Base-by-base conservation (phyloP, 192 early-diverging fungal species). In the Coemansia biformis region DNA sequence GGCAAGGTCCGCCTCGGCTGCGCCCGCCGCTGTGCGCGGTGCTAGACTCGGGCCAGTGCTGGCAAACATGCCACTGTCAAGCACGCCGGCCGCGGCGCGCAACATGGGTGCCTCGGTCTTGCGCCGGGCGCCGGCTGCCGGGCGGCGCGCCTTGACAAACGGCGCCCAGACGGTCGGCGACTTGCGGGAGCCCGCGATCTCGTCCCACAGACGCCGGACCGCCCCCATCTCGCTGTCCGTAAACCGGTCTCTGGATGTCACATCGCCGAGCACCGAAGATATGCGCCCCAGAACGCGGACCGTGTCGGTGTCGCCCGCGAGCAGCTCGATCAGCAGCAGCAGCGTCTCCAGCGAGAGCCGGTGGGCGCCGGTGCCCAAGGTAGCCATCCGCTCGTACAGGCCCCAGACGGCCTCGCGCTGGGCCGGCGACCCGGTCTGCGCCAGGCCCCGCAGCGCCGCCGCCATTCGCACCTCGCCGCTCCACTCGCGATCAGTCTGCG, bases 371-470 rank as follows among this genome's bases (percentile, higher is more conserved):
- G 19, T 15, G 9, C 40, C 51, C 6, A 19, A 19, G 5, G 16
- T 4, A 8, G 36, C 44, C 4, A 62, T 21, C 28, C 45, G 53
- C 19, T 24, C 40, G 24, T 66, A 74, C 10, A 66, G 24, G 0
- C 54, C 52, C 70, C 70, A 74, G 12, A 53, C 32, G 18, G 45
- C 35, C 31, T 66, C 70, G 11, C 63, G 40, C 13, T 57, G 59
- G 13, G 51, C 39, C 17, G 22, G 38, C 13, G 59, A 48, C 14
- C 54, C 54, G 3, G 54, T 51, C 29, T 40, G 50, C 14, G 50
- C 21, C 35, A 48, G 49, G 21, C 21, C 10, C 2, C 16, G 51
- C 33, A 71, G 41, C 38, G 55, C 47, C 12, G 23, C 41, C 6
- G 53, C 18, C 15, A 71, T 24, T 19, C 35, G 51, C 51, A 38